Evolutionary conservation across 305 asterid genomes (phyloP), one percentile per base, ranked within the genome.

Genomic region (Fraxinus sp.): DNA sequence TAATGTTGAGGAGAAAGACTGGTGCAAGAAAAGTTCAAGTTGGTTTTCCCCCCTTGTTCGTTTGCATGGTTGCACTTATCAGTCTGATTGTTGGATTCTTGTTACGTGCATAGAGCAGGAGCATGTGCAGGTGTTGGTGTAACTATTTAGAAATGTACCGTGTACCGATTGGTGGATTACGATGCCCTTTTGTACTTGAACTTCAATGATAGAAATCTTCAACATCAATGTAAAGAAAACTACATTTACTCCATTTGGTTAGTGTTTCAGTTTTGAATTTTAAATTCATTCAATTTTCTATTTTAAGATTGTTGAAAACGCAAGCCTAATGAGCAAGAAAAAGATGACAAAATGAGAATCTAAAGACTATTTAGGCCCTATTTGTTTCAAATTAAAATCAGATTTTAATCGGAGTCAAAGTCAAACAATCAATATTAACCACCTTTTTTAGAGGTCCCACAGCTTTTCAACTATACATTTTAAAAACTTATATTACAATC

Each of bases 41-140:
- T 55, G 98, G 98, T 46, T 93, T 93, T 62, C 98, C 98, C 13
- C 93, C 95, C 1, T 86, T 94, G 59, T 92, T 91, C 75, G 95
- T 95, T 80, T 91, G 94, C 92, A 88, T 86, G 93, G 94, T 94
- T 2, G 93, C 95, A 10, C 83, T 94, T 44, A 85, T 92, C 71
- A 83, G 97, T 82, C 83, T 94, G 86, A 70, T 87, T 80, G 79
- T 91, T 32, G 98, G 98, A 46, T 84, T 66, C 79, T 82, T 78
- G 64, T 81, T 88, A 78, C 90, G 88, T 82, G 88, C 83, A 80
- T 88, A 85, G 84, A 22, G 41, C 78, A 57, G 81, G 22, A 73
- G 14, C 33, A 13, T 76, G 70, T 26, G 26, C 33, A 39, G 74
- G 64, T 13, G 73, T 74, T n/a, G 55, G 39, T 74, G 39, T 64